Evolutionary conservation across 2,329 filamentous ascomycete genomes (phyloP).

Genomic region (Neonectria sp.): DNA sequence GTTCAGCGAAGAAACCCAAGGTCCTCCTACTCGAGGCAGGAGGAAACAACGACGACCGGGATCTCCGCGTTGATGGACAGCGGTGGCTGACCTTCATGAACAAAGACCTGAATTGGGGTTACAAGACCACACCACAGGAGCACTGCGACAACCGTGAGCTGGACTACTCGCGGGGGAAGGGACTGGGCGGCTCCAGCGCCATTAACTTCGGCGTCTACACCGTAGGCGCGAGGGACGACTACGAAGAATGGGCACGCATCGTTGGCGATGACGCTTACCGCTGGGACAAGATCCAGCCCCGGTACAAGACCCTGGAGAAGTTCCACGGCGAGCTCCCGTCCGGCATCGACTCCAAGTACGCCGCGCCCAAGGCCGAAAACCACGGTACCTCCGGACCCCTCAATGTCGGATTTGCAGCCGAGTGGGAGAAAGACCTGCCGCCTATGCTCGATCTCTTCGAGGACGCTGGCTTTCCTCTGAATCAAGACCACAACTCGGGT

Average conservation of each 20-base stretch:
- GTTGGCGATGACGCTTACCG: constrained; percentile 69
- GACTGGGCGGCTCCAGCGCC: constrained; percentile 66
- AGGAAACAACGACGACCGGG: constrained; percentile 60
- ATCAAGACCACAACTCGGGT: constrained; percentile 71
- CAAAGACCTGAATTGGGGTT: constrained; percentile 66
- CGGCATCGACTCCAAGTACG: constrained; percentile 61
- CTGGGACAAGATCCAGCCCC: constrained; percentile 67
- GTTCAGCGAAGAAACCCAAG: constrained; percentile 60
- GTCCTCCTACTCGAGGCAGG: constrained; percentile 76
- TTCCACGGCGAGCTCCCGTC: constrained; percentile 61
- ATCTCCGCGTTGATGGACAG: constrained; percentile 66
- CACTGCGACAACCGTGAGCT: constrained; percentile 60
- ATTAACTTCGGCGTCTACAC: constrained; percentile 71
- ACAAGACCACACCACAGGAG: constrained; percentile 64
- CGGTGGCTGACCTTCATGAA: constrained; percentile 68
- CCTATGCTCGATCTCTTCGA: constrained; percentile 63
- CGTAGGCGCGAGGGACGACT: constrained; percentile 71
- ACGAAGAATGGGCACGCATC: constrained; percentile 71
- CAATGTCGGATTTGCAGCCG: constrained; percentile 62
- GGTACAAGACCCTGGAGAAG: constrained; percentile 68
- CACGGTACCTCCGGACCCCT: constrained; percentile 67
- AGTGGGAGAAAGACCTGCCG: constrained; percentile 65
- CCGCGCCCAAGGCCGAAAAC: constrained; percentile 58
- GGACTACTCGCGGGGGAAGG: constrained; percentile 65
- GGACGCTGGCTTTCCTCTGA: constrained; percentile 63